phyloP scores from a whole-genome alignment of 2,329 filamentous ascomycete species.

The Paraconiothyrium sp. region DNA sequence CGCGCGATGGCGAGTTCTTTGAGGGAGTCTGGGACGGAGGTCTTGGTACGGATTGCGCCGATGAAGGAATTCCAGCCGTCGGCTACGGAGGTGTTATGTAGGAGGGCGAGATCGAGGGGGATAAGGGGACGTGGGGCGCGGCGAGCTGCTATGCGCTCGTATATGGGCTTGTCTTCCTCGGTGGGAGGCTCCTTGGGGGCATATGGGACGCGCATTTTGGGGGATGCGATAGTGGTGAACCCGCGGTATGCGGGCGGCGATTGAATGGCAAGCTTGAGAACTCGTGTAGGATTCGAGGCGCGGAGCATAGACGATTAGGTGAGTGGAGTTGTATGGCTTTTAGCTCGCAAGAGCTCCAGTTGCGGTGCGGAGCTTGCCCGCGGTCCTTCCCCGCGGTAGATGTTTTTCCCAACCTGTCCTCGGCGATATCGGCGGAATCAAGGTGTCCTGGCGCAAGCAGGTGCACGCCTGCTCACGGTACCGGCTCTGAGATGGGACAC shows the following conservation, averaged over 20 bases:
- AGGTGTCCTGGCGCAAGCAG: neutral
- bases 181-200: conserved; percentile 59
- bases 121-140: conserved; percentile 62
- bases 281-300: neutral
- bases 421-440: conserved; percentile 17
- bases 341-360: conserved; percentile 13
- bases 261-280: neutral
- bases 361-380: conserved; percentile 1
- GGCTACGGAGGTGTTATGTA: conserved; percentile 65
- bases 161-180: conserved; percentile 58
- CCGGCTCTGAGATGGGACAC: neutral
- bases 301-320: conserved; percentile 12
- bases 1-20: conserved; percentile 83
- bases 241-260: conserved; percentile 1
- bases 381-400: conserved; percentile 19
- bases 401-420: conserved; percentile 5
- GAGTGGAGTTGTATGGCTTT: conserved; percentile 16
- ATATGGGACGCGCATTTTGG: conserved; percentile 65
- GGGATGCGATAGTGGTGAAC: conserved; percentile 18
- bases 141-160: conserved; percentile 63
- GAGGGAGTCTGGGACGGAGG: conserved; percentile 60
- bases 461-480: neutral
- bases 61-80: conserved; percentile 70
- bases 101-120: conserved; percentile 64
- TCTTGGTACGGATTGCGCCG: conserved; percentile 65